Conservation (phyloP, 1,139 yeast genomes). For the Yamadazyma buinensis region DNA sequence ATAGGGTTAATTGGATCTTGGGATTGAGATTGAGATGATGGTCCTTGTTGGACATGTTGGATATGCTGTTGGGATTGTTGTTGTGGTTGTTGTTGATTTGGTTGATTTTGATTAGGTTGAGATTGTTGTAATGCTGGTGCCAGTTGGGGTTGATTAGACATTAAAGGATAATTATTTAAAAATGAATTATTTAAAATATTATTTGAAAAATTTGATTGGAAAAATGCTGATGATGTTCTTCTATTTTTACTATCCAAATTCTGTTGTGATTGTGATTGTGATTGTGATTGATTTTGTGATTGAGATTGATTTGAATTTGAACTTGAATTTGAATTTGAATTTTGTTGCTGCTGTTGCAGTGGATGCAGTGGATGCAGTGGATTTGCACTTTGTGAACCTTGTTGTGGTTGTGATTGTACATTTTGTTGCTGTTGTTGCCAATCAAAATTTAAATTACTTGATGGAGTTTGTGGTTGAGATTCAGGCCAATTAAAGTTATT, state of each 20-base stretch:
- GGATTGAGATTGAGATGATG: background rate
- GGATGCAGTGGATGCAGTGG: too few species aligned
- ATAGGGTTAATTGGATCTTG: constrained; percentile 4
- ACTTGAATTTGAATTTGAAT: background rate
- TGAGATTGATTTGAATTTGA: background rate
- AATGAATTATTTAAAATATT: constrained; percentile 12
- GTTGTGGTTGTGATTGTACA: too few species aligned
- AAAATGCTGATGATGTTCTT: constrained; percentile 35
- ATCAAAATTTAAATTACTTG: constrained; percentile 32
- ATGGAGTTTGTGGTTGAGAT: constrained; percentile 37
- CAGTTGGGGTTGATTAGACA: constrained; percentile 5
- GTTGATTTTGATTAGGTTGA: constrained; percentile 4
- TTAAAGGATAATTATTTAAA: constrained; percentile 5
- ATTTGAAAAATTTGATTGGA: constrained; percentile 13
- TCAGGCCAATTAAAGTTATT: constrained; percentile 10
- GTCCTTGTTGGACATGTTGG: constrained; percentile 1
- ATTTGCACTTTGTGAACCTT: too few species aligned
- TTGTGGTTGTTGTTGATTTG: constrained; percentile 6
- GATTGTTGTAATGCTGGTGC: constrained; percentile 6
- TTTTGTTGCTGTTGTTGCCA: constrained; percentile 21
- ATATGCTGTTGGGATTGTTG: constrained; percentile 2
- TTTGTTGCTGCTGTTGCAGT: too few species aligned
- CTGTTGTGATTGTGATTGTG: background rate
- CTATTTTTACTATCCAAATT: constrained; percentile 12
- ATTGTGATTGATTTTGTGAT: too few species aligned